Evolutionary conservation across 345 rosid genomes (phyloP), one percentile per base, ranked within the genome.

Genomic region (Noccaea caerulescens): DNA sequence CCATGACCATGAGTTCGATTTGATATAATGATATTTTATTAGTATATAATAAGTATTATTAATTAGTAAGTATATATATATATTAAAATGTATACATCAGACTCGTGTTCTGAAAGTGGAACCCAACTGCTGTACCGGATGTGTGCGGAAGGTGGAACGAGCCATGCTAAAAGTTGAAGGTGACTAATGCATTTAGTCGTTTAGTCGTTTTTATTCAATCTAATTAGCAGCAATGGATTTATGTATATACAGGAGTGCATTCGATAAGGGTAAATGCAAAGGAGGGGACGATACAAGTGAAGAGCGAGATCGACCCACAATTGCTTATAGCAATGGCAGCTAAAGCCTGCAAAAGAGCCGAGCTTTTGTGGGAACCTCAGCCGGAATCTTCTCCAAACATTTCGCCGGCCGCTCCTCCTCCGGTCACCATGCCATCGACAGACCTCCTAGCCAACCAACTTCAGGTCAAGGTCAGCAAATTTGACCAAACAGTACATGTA

Each of bases 111-210:
- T 68, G 37, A 44, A 68, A 68, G 46, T 56, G 25, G 5, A 44
- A 43, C 63, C 36, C 16, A 68, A 44, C 1, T 44, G 64, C 5
- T 68, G 64, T 6, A 12, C 41, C 12, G 63, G 7, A 32, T 67
- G 63, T 16, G 20, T 37, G 6, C 45, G 36, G 44, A 68, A 45
- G 37, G 63, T 68, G 14, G 18, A 68, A 68, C 43, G 44, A 68
- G 34, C 63, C 34, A 55, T 68, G 72, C 63, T 32, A 2, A 57
- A 68, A 36, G 65, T 6, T 38, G 58, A 64, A 55, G 71, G 71
- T 62, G 68, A 52, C 13, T 6, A 20, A 46, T 34, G 38, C 47
- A 57, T 4, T 10, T 16, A 36, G 34, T 36, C 2, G 2, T 56
- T 34, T 8, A 10, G 42, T 36, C 7, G 47, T 11, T 10, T 2